Evolutionary conservation across 1,284 basidiomycete genomes (phyloP).

Genomic region (Apiotrichum laibachii): DNA sequence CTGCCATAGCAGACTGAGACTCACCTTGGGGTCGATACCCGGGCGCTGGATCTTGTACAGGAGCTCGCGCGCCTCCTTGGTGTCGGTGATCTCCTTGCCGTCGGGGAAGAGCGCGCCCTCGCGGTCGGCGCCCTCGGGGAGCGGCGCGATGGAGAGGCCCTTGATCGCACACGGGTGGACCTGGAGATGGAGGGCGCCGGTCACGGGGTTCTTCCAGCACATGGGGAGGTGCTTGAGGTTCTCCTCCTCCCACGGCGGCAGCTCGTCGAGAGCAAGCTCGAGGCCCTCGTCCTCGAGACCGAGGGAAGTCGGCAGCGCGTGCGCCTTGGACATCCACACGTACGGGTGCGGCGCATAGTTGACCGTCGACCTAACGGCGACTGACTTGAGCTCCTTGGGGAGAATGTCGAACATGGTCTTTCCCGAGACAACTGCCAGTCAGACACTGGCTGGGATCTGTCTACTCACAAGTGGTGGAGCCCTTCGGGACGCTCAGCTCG

Average conservation of each 20-base stretch:
- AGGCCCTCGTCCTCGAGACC: slow-evolving; percentile 72
- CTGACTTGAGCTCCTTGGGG: slow-evolving; percentile 68
- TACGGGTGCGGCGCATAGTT: slow-evolving; percentile 74
- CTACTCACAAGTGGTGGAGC: slow-evolving; percentile 78
- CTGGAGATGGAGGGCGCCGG: slow-evolving; percentile 70
- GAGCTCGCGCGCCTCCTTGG: slow-evolving; percentile 66
- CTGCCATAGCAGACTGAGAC: slow-evolving; percentile 34
- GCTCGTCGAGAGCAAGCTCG: slow-evolving; percentile 63
- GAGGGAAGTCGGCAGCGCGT: slow-evolving; percentile 68
- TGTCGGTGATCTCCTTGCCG: slow-evolving; percentile 66
- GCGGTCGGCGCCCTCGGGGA: slow-evolving; percentile 58
- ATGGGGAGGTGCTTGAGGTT: slow-evolving; percentile 69
- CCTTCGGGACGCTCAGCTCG: slow-evolving; percentile 74
- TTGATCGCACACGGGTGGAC: slow-evolving; percentile 66
- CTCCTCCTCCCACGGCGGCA: slow-evolving; percentile 70
- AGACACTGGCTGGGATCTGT: neutral
- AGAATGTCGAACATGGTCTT: slow-evolving; percentile 82
- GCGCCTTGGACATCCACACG: slow-evolving; percentile 77
- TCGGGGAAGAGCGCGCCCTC: slow-evolving; percentile 62
- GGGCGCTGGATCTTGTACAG: slow-evolving; percentile 77
- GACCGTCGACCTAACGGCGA: slow-evolving; percentile 73
- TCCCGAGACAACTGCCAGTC: slow-evolving; percentile 57
- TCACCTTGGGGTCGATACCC: slow-evolving; percentile 63
- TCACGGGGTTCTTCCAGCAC: slow-evolving; percentile 80
- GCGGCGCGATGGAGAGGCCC: slow-evolving; percentile 62